Evolutionary conservation across 768 basidiomycete genomes (phyloP).

Genomic region (Roridomyces roridus): DNA sequence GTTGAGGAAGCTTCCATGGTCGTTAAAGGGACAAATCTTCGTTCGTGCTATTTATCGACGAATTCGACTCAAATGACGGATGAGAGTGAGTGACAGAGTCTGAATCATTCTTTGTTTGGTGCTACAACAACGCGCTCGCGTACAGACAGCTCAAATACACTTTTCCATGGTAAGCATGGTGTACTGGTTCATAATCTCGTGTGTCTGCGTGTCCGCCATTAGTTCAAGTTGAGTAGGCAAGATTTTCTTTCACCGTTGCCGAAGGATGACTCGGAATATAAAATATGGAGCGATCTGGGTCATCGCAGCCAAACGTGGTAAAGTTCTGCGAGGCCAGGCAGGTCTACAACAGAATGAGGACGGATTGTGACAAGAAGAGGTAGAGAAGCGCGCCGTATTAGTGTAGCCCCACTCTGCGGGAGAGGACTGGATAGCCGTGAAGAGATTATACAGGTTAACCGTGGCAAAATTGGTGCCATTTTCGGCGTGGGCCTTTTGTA

Average conservation of each 20-base stretch:
- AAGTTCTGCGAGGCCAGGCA: conserved; percentile 25
- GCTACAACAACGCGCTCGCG: too few relatives aligned
- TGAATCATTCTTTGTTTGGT: background rate
- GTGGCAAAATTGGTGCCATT: conserved; percentile 29
- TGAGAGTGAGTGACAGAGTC: too few relatives aligned
- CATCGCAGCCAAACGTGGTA: conserved; percentile 24
- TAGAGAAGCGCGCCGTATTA: conserved; percentile 12
- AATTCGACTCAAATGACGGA: too few relatives aligned
- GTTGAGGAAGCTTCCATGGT: too few relatives aligned
- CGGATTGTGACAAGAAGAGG: too few relatives aligned
- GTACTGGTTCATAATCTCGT: conserved; percentile 24
- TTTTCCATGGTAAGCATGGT: conserved; percentile 16
- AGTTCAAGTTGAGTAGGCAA: background rate
- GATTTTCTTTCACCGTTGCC: conserved; percentile 13
- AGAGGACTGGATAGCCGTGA: conserved; percentile 7
- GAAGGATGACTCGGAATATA: conserved; percentile 27
- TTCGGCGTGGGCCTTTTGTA: conserved; percentile 16
- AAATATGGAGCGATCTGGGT: conserved; percentile 24
- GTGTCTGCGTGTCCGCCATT: conserved; percentile 1
- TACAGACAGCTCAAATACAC: conserved; percentile 1
- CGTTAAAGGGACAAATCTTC: too few relatives aligned
- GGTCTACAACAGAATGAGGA: too few relatives aligned
- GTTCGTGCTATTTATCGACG: too few relatives aligned
- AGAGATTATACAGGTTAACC: conserved; percentile 21
- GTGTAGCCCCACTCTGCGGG: conserved; percentile 23